Evolutionary conservation across 768 basidiomycete genomes (phyloP).

Genomic region (Podaxis rugospora): DNA sequence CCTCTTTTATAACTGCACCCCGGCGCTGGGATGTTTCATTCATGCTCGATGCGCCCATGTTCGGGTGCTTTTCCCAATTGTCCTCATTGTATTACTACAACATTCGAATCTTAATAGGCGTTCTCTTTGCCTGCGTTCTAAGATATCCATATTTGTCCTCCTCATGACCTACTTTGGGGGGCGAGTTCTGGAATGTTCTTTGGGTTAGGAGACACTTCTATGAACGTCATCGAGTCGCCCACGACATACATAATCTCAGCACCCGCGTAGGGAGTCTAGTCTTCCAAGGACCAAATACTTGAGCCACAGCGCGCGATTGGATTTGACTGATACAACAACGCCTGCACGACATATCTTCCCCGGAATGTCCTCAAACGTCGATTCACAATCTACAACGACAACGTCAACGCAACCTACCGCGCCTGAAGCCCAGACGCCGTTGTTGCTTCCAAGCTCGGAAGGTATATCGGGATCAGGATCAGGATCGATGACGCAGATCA

Average conservation of each 20-base stretch:
- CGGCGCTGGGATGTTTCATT: background rate
- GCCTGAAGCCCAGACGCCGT: background rate
- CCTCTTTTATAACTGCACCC: background rate
- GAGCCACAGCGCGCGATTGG: no score
- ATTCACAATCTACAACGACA: background rate
- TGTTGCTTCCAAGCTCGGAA: background rate
- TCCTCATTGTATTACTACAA: background rate
- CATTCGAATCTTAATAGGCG: background rate
- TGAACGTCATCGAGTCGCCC: background rate
- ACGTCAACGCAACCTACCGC: background rate
- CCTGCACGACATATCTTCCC: no score
- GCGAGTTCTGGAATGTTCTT: background rate
- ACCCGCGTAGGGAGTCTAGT: no score
- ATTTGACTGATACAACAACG: no score
- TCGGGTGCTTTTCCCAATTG: background rate
- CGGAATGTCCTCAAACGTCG: no score
- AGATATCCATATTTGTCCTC: background rate
- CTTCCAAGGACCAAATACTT: no score
- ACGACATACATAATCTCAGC: no score
- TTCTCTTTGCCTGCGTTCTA: background rate
- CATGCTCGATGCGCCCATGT: background rate
- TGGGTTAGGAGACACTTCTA: background rate
- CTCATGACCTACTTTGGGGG: background rate
- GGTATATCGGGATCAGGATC: background rate
- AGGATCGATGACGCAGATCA: background rate